phyloP scores from a whole-genome alignment of 257 asterid genomes.

The Gentiana straminea region DNA sequence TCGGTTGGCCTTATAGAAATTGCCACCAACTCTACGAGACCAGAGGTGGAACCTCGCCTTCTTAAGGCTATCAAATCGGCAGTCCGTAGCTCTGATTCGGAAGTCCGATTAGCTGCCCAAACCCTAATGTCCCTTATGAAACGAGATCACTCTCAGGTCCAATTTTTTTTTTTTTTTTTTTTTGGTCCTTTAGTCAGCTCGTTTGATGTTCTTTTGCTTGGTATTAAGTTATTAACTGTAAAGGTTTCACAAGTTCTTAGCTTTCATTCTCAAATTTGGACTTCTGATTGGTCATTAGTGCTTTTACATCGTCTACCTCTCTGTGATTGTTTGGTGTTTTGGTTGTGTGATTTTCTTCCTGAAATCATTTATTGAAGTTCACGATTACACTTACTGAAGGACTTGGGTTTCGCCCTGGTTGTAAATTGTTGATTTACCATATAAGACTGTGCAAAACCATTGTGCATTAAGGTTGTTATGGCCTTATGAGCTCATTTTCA shows the following conservation, averaged over 20 bases:
- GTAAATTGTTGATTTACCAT: too few relatives aligned
- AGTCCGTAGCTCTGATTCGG: conserved; percentile 70
- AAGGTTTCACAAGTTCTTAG: background rate
- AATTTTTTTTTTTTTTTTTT: background rate
- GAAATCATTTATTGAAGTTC: background rate
- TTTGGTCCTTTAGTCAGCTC: background rate
- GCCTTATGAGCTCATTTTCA: too few relatives aligned
- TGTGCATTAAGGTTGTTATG: too few relatives aligned
- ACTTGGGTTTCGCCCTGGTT: too few relatives aligned
- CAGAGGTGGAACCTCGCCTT: conserved; percentile 72
- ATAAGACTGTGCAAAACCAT: too few relatives aligned
- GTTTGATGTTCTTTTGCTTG: background rate
- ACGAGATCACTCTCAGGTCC: conserved; percentile 88
- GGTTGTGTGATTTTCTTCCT: background rate
- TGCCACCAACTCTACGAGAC: conserved; percentile 62
- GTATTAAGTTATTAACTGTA: background rate
- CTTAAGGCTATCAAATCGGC: conserved; percentile 76
- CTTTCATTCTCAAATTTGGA: background rate
- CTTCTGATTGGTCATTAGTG: background rate
- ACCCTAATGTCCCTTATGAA: conserved; percentile 77
- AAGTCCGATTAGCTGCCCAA: conserved; percentile 67
- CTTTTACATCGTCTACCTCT: too few relatives aligned
- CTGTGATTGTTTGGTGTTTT: background rate
- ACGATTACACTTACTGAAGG: too few relatives aligned
- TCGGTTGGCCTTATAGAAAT: conserved; percentile 44